A percentile compares a stretch with the other conserved stretches of the same genome.
Conservation (phyloP, 306 rosid species). For the Urtica urens region DNA sequence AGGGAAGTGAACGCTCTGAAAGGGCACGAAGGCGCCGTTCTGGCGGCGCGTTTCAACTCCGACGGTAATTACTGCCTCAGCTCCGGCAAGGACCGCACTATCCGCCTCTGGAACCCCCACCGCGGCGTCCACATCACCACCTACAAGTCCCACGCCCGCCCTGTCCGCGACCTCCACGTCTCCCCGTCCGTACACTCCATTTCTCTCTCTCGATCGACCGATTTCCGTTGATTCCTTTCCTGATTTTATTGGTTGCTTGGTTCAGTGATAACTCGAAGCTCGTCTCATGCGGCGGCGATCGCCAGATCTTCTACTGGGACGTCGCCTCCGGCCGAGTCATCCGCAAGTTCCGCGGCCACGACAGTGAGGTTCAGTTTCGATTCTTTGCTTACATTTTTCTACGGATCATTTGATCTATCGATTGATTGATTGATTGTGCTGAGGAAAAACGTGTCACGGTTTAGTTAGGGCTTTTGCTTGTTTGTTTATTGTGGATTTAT, state of each 20-base stretch:
- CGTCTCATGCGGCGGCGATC: constrained; percentile 80
- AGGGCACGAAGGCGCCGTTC: constrained; percentile 80
- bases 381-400: too few species aligned
- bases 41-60: constrained; percentile 66
- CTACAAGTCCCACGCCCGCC: constrained; percentile 87
- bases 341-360: constrained; percentile 84
- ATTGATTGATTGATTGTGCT: too few species aligned
- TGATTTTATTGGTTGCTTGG: neutral
- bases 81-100: constrained; percentile 85
- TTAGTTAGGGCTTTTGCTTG: too few species aligned
- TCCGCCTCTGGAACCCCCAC: constrained; percentile 95
- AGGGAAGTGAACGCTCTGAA: constrained; percentile 49
- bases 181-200: neutral
- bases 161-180: constrained; percentile 24
- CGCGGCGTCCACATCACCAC: constrained; percentile 85
- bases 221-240: neutral
- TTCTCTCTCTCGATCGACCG: neutral
- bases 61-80: constrained; percentile 76
- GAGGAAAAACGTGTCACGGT: too few species aligned
- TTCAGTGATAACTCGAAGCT: constrained; percentile 82
- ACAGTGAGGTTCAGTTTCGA: constrained; percentile 70
- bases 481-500: too few species aligned
- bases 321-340: constrained; percentile 76
- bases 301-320: constrained; percentile 84
- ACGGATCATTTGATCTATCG: too few species aligned